A percentile compares a stretch with the other conserved stretches of the same genome.
phyloP scores from a whole-genome alignment of 371 early-diverging fungal species.

The Choanephora cucurbitarum region DNA sequence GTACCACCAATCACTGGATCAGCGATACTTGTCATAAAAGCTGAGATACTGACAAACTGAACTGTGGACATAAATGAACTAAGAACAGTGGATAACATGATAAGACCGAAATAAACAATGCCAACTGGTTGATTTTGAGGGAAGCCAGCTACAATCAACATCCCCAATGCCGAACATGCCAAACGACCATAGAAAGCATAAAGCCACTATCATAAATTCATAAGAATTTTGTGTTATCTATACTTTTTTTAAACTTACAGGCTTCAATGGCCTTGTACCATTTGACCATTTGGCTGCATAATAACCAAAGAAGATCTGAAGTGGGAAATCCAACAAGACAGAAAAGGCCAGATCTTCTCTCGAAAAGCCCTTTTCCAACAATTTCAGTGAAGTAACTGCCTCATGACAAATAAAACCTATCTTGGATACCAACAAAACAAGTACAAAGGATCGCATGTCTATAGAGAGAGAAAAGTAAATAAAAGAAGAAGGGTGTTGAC shows the following conservation, averaged over 20 bases:
- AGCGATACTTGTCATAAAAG: constrained; percentile 92
- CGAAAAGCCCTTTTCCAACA: constrained; percentile 92
- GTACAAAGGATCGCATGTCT: constrained; percentile 86
- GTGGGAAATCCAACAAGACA: constrained; percentile 93
- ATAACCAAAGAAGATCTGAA: constrained; percentile 95
- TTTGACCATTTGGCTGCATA: constrained; percentile 95
- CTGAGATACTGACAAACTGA: constrained; percentile 94
- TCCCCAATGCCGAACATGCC: constrained; percentile 76
- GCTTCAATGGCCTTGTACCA: constrained; percentile 81
- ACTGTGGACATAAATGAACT: constrained; percentile 91
- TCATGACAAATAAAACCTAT: constrained; percentile 96
- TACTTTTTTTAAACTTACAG: no score
- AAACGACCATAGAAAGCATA: constrained; percentile 88
- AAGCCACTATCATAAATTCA: constrained; percentile 94
- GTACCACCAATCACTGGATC: constrained; percentile 97
- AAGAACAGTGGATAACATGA: constrained; percentile 82
- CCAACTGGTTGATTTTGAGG: constrained; percentile 73
- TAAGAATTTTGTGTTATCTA: no score
- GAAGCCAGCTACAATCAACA: constrained; percentile 80
- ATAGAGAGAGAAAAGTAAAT: neutral
- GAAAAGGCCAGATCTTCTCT: constrained; percentile 94
- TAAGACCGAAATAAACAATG: constrained; percentile 73
- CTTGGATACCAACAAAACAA: constrained; percentile 82
- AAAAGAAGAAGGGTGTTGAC: no score
- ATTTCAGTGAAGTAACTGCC: constrained; percentile 88